phyloP scores from a whole-genome alignment of 1,284 basidiomycete species.

The Acaromyces ingoldii region DNA sequence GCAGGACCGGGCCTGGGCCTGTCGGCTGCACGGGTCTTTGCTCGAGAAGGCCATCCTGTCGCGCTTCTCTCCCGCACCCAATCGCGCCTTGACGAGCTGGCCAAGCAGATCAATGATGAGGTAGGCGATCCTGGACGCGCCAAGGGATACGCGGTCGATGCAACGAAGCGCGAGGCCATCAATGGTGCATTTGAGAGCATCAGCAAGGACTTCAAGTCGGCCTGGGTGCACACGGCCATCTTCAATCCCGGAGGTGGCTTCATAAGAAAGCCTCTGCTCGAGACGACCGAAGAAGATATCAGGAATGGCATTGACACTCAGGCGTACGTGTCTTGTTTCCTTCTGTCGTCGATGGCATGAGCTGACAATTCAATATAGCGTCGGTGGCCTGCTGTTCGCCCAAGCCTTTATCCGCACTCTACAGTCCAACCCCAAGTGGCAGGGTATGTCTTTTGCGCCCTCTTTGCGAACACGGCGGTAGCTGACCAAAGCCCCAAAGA shows the following conservation, averaged over 20 bases:
- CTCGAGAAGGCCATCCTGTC: constrained; percentile 4
- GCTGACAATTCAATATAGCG: background rate
- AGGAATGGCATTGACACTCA: background rate
- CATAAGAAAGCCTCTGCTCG: background rate
- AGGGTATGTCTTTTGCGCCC: too few species aligned
- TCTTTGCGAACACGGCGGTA: too few species aligned
- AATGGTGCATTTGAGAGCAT: background rate
- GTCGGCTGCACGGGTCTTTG: constrained; percentile 1
- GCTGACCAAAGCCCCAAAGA: background rate
- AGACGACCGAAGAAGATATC: constrained; percentile 1
- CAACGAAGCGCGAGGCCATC: background rate
- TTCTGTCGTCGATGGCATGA: background rate
- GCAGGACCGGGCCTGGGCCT: constrained; percentile 5
- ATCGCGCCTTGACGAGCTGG: background rate
- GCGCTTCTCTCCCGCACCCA: constrained; percentile 1
- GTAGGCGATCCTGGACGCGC: background rate
- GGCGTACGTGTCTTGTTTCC: background rate
- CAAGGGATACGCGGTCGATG: constrained; percentile 2
- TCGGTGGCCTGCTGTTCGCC: constrained; percentile 3
- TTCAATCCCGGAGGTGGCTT: constrained; percentile 1
- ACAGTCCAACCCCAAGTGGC: background rate
- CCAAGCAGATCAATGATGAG: constrained; percentile 3
- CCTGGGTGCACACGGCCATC: background rate
- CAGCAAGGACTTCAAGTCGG: background rate
- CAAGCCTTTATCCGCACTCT: constrained; percentile 3